Evolutionary conservation across 345 rosid species (phyloP).

Genomic region (Abelmoschus esculentus): DNA sequence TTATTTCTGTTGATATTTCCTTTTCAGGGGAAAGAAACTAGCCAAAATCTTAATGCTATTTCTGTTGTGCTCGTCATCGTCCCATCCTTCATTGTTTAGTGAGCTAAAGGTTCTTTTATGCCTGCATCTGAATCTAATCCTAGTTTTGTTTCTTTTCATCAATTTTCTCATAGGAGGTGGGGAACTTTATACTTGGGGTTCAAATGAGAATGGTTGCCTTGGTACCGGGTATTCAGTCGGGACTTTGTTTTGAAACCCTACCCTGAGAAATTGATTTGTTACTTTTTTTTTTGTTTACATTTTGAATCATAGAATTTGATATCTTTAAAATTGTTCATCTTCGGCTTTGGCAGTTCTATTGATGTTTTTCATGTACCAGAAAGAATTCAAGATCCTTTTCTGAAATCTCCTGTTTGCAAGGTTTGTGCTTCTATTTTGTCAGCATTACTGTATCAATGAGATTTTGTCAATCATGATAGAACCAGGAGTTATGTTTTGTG

Average conservation of each 20-base stretch:
- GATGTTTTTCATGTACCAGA: constrained; percentile 57
- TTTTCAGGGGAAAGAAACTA: not conserved
- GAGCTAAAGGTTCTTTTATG: not conserved
- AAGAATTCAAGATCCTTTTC: constrained; percentile 68
- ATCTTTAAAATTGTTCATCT: constrained; percentile 7
- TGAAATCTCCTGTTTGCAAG: constrained; percentile 50
- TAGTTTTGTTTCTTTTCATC: not conserved
- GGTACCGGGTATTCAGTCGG: constrained; percentile 54
- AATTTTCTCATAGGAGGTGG: constrained; percentile 47
- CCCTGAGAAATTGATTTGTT: not conserved
- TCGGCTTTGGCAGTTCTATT: constrained; percentile 41
- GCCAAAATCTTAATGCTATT: not conserved
- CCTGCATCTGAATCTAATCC: not conserved
- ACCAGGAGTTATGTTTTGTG: not conserved
- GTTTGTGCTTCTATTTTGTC: constrained; percentile 25
- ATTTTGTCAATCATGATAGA: not conserved
- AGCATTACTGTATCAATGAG: not conserved
- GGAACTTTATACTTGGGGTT: constrained; percentile 81
- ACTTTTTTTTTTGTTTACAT: constrained; percentile 3
- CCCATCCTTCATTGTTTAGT: not conserved
- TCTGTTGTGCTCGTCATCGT: not conserved
- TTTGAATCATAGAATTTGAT: constrained; percentile 6
- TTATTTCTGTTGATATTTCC: not conserved
- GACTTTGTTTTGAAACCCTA: constrained; percentile 15
- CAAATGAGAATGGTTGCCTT: constrained; percentile 94